Evolutionary conservation across 2,329 filamentous ascomycete species (phyloP), one percentile per base, ranked within the genome.

Genomic region (Kalmusia sp.): DNA sequence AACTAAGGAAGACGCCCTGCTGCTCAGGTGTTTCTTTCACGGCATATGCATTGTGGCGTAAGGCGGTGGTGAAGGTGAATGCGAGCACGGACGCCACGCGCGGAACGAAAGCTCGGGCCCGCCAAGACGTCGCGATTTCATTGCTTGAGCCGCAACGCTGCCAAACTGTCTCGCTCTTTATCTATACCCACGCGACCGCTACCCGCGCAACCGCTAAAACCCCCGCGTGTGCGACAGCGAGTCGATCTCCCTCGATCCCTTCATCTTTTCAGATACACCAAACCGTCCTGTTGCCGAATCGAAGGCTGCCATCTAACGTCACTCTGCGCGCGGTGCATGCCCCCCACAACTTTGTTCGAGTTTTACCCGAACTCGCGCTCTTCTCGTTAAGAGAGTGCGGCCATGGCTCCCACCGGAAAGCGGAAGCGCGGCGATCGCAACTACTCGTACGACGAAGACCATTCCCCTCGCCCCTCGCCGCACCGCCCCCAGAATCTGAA

Each of bases 331-430:
- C 58, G 51, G 49, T 68, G 68, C 60, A 70, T 73, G 69, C 64
- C 62, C 63, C 53, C 52, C 68, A 51, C 57, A 54, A 52, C 61
- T 47, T 55, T 41, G 40, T 54, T 59, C 54, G 57, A 63, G 51
- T 54, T 43, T 52, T 40, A 52, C 57, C 57, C 62, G 59, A 50
- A 57, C 50, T 60, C 54, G 62, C 65, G 59, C 66, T 68, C 62
- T 63, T 61, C 54, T 57, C 58, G 55, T 41, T 63, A 59, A 63
- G 61, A 67, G 60, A 55, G 64, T 64, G 62, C 68, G 58, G 69
- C 27, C 35, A 85, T 85, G 83, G 76, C 81, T 70, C 81, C 79
- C 59, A 72, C 72, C 59, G 75, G 76, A 49, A 87, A 87, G 77
- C 79, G 84, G 57, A 87, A 87, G 77, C 77, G 80, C 53, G 71